phyloP scores from a whole-genome alignment of 257 asterid species.

The Solanum ossicruentum region DNA sequence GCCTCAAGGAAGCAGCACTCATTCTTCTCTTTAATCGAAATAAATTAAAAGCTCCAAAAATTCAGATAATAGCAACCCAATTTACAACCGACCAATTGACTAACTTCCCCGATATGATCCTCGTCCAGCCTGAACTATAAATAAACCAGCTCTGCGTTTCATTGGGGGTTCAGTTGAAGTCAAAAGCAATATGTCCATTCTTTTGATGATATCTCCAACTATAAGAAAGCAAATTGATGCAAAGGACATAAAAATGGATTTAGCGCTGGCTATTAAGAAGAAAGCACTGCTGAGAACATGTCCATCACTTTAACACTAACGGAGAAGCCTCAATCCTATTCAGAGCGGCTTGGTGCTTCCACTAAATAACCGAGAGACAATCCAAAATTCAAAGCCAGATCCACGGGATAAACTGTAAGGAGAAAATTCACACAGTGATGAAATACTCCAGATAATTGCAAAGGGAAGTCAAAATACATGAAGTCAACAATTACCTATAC shows the following conservation, averaged over 20 bases:
- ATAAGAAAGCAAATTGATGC: not conserved
- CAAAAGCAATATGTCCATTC: conserved; percentile 41
- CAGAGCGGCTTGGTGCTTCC: conserved; percentile 9
- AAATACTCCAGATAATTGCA: not conserved
- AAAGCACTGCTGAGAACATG: not conserved
- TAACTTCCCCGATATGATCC: conserved; percentile 91
- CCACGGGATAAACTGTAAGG: not conserved
- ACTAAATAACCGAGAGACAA: conserved; percentile 15
- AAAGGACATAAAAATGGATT: conserved; percentile 5
- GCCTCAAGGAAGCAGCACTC: conserved; percentile 60
- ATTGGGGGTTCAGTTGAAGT: conserved; percentile 75
- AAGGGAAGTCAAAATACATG: not conserved
- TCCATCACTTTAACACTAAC: conserved; percentile 5
- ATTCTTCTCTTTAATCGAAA: conserved; percentile 21
- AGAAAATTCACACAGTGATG: not conserved
- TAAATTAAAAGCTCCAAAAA: conserved; percentile 20
- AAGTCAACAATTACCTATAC: not conserved
- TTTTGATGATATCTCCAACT: conserved; percentile 14
- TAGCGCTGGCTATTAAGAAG: conserved; percentile 12
- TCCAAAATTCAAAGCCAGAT: not conserved
- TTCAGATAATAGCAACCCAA: conserved; percentile 18
- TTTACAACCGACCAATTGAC: conserved; percentile 15
- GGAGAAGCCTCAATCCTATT: not conserved
- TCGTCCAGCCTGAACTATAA: conserved; percentile 91
- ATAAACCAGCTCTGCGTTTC: conserved; percentile 82